Evolutionary conservation across 257 asterid genomes (phyloP), one percentile per base, ranked within the genome.

Genomic region (Paulownia fortunei): DNA sequence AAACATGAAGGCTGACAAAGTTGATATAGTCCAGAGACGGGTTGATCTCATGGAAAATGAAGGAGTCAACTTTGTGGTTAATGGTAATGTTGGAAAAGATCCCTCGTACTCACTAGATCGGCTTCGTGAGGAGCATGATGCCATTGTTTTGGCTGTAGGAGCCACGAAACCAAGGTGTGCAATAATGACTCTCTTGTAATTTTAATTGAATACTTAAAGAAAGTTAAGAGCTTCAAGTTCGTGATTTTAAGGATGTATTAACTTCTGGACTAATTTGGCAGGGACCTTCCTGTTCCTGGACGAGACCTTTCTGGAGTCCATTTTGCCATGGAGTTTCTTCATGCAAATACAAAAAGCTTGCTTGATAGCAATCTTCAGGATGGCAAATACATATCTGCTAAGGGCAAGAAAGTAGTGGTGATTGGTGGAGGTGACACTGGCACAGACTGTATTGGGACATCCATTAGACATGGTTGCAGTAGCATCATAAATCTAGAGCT

Each of bases 391-490:
- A 92, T 96, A 72, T 96, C 99, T 26, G 98, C 99, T 12, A 88
- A 90, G 88, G 96, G 89, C 68, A 96, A 93, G 94, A 96, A 90
- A 85, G 97, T 96, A 47, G 98, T 93, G 36, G 99, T 96, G 59
- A 96, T 96, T 75, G 99, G 99, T 86, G 99, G 99, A 65, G 99
- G 99, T 72, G 99, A 96, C 82, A 96, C 99, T 0, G 98, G 99
- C 72, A 96, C 98, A 0, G 98, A 96, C 72, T 96, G 99, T 82
- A 92, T 96, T 13, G 99, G 98, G 52, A 96, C 99, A 44, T 92
- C 98, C 37, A 90, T 96, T 58, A 87, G 99, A 70, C 99, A 96
- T 74, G 98, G 98, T 32, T 96, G 99, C 88, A 92, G 78, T 59
- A 84, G 83, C 81, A 15, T 93, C 49, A 86, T 92, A 32, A 96